phyloP scores from a whole-genome alignment of 139 green algal genomes.

The Haematococcus lacustris region DNA sequence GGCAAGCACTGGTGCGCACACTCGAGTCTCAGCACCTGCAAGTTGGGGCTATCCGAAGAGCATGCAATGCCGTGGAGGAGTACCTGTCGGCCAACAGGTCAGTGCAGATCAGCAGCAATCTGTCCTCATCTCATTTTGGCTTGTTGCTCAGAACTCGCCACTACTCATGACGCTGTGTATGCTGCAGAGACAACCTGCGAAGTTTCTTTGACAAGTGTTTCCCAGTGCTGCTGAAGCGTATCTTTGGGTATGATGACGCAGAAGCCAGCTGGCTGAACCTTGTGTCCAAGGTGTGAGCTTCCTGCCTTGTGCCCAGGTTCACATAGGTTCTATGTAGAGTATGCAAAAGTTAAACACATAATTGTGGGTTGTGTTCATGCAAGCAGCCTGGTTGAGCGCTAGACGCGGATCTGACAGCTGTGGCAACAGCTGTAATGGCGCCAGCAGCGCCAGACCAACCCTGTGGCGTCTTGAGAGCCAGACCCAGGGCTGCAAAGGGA shows the following conservation, averaged over 20 bases:
- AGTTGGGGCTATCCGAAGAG: constrained; percentile 32
- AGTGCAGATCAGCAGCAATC: neutral
- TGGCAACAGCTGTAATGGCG: too few species aligned
- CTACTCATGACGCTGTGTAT: neutral
- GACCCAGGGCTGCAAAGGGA: neutral
- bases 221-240: constrained; percentile 51
- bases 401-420: too few species aligned
- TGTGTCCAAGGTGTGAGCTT: constrained; percentile 50
- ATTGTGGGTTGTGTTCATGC: too few species aligned
- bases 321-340: constrained; percentile 73
- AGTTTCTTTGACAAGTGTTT: constrained; percentile 81
- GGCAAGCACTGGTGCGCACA: too few species aligned
- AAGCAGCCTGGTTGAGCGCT: too few species aligned
- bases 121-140: neutral
- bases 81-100: constrained; percentile 59
- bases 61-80: constrained; percentile 55
- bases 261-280: constrained; percentile 61
- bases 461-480: too few species aligned
- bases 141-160: neutral
- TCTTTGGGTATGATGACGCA: constrained; percentile 76
- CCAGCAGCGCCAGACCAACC: too few species aligned
- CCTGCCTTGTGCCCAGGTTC: constrained; percentile 49
- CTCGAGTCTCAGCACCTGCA: too few species aligned
- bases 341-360: constrained; percentile 60
- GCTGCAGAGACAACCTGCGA: constrained; percentile 67